Percentiles rank a stretch among this genome's conserved stretches.
Evolutionary conservation across 257 asterid species (phyloP).

Genomic region (Sherardia arvensis): DNA sequence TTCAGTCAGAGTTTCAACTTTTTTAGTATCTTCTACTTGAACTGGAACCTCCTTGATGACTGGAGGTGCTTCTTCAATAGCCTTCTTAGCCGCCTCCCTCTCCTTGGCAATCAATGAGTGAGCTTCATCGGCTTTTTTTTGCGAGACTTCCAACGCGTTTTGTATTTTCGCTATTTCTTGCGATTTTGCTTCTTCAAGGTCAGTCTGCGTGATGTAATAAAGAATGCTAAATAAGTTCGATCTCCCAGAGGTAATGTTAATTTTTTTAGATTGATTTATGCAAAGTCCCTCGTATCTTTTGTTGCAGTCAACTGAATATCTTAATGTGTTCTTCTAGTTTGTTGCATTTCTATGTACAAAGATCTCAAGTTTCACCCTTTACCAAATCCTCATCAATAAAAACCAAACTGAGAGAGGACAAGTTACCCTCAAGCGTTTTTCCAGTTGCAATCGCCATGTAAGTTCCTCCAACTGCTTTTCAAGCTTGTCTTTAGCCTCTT

Average conservation of each 20-base stretch:
- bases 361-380: not conserved
- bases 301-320: not conserved
- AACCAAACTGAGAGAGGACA: conserved; percentile 4
- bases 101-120: conserved; percentile 58
- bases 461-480: conserved; percentile 94
- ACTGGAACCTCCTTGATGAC: conserved; percentile 81
- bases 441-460: conserved; percentile 94
- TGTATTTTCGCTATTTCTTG: conserved; percentile 74
- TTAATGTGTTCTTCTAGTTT: not conserved
- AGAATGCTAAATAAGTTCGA: not conserved
- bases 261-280: not conserved
- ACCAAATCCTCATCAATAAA: not conserved
- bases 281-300: not conserved
- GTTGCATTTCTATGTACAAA: not conserved
- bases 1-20: conserved; percentile 59
- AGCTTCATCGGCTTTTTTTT: conserved; percentile 70
- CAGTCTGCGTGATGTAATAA: conserved; percentile 44
- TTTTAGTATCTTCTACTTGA: conserved; percentile 77
- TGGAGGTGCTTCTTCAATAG: conserved; percentile 95
- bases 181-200: conserved; percentile 83
- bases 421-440: conserved; percentile 82
- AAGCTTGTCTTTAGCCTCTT: conserved; percentile 98
- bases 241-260: not conserved
- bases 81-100: conserved; percentile 81
- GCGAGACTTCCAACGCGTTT: conserved; percentile 55